These are phyloP conservation scores for Calonectria leucothoes DNA, from an alignment of 2,329 filamentous ascomycete species.

Conservation along the genomic window DNA sequence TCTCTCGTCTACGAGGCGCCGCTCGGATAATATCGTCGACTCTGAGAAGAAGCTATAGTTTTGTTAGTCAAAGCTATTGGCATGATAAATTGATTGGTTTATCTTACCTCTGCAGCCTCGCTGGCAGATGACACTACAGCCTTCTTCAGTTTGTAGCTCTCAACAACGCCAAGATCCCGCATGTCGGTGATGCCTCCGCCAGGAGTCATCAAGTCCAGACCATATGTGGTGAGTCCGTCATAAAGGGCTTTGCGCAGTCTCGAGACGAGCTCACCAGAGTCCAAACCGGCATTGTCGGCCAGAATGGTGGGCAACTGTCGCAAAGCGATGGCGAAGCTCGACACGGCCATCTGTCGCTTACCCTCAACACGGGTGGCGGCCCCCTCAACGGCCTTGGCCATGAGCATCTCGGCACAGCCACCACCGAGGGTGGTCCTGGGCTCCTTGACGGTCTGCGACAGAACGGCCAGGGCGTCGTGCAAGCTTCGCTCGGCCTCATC, in stretches of 20 bases:
- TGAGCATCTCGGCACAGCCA: constrained; percentile 97
- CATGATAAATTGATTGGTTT: background rate
- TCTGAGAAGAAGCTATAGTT: constrained; percentile 80
- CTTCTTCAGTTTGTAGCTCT: constrained; percentile 98
- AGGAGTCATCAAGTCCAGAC: constrained; percentile 87
- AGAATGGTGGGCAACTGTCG: constrained; percentile 96
- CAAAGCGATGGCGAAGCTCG: constrained; percentile 88
- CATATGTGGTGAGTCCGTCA: constrained; percentile 91
- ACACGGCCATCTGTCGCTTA: constrained; percentile 95
- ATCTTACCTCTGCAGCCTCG: constrained; percentile 91
- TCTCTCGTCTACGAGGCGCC: constrained; percentile 74
- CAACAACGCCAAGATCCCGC: constrained; percentile 93
- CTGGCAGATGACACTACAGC: constrained; percentile 97
- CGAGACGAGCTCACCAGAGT: constrained; percentile 93
- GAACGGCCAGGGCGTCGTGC: constrained; percentile 94
- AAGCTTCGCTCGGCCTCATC: constrained; percentile 97
- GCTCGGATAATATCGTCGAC: constrained; percentile 98
- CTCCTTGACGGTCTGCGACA: constrained; percentile 96
- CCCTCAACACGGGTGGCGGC: constrained; percentile 94
- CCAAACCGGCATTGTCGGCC: constrained; percentile 96
- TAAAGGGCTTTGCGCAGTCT: constrained; percentile 94
- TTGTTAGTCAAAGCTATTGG: constrained; percentile 33
- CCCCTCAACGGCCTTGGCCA: constrained; percentile 97
- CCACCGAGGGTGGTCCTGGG: constrained; percentile 94
- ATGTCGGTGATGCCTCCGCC: constrained; percentile 96